These are phyloP conservation scores for Paraphoma chrysanthemicola DNA, from an alignment of 2,329 filamentous ascomycete species.

Conservation along the genomic window DNA sequence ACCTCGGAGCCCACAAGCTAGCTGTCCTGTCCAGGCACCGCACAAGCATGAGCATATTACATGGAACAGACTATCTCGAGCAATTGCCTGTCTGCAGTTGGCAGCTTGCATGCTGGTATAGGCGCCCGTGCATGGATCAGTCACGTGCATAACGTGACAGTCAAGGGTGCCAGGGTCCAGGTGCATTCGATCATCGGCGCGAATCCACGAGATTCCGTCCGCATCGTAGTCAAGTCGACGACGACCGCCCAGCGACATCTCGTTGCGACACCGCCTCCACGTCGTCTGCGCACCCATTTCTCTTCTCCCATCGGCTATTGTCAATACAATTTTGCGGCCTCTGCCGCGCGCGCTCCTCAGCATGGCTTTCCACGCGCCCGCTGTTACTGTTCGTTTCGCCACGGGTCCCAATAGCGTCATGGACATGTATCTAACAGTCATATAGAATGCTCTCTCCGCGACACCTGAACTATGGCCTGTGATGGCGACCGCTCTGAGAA, in stretches of 20 bases:
- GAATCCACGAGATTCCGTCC: slow-evolving; percentile 26
- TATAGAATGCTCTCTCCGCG: slow-evolving; percentile 53
- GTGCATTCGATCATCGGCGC: slow-evolving; percentile 22
- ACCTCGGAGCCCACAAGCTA: no score
- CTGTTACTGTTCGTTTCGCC: slow-evolving; percentile 54
- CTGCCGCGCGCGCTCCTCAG: slow-evolving; percentile 38
- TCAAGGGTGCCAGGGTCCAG: slow-evolving; percentile 17
- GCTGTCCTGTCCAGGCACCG: no score
- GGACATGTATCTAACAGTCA: slow-evolving; percentile 22
- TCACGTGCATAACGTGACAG: slow-evolving; percentile 11
- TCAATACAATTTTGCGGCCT: slow-evolving; percentile 30
- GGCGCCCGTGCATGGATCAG: neutral
- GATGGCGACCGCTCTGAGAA: slow-evolving; percentile 46
- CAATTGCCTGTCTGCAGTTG: no score
- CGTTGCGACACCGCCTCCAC: slow-evolving; percentile 24
- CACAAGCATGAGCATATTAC: no score
- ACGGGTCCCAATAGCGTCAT: slow-evolving; percentile 30
- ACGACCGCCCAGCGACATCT: slow-evolving; percentile 22
- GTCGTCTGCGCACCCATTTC: slow-evolving; percentile 28
- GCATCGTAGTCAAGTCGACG: slow-evolving; percentile 24
- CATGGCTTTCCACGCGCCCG: slow-evolving; percentile 61
- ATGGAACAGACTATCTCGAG: no score
- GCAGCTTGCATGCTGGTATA: no score
- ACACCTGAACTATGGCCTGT: slow-evolving; percentile 50
- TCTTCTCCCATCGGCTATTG: slow-evolving; percentile 23